Evolutionary conservation across 2,329 filamentous ascomycete genomes (phyloP).

Genomic region (Venturia oleaginea): DNA sequence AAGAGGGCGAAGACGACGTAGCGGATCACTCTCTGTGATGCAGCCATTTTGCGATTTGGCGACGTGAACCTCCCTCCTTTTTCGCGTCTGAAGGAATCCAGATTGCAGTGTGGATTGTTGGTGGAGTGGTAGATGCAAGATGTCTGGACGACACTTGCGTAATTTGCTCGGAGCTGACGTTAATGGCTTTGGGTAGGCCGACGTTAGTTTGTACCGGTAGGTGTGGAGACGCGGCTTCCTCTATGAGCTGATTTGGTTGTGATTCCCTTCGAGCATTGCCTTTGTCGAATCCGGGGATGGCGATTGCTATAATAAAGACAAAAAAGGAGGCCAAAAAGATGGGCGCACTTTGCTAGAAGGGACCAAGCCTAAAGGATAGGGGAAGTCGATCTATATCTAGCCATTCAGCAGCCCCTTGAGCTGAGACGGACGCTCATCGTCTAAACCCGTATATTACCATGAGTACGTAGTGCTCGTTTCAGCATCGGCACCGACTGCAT

Average conservation of each 20-base stretch:
- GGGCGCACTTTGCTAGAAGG: background rate
- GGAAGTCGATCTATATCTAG: background rate
- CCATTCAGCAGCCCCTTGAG: background rate
- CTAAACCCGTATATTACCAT: background rate
- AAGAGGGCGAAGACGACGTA: slow-evolving; percentile 74
- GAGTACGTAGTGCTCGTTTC: background rate
- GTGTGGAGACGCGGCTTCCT: background rate
- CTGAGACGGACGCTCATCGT: background rate
- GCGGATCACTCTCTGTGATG: slow-evolving; percentile 61
- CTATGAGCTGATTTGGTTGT: background rate
- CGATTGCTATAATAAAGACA: background rate
- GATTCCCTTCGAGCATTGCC: background rate
- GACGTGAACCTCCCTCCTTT: slow-evolving; percentile 7
- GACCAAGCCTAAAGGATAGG: background rate
- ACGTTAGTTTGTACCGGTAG: background rate
- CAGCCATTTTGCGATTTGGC: slow-evolving; percentile 73
- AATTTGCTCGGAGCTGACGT: background rate
- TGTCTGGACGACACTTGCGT: background rate
- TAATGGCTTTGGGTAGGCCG: background rate
- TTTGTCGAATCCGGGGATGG: background rate
- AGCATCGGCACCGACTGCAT: background rate
- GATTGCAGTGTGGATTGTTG: background rate
- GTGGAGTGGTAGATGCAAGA: background rate
- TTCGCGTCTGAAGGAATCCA: slow-evolving; percentile 10
- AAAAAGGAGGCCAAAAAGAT: slow-evolving; percentile 2